Evolutionary conservation across 2,329 filamentous ascomycete species (phyloP).

Genomic region (Alternaria solani): DNA sequence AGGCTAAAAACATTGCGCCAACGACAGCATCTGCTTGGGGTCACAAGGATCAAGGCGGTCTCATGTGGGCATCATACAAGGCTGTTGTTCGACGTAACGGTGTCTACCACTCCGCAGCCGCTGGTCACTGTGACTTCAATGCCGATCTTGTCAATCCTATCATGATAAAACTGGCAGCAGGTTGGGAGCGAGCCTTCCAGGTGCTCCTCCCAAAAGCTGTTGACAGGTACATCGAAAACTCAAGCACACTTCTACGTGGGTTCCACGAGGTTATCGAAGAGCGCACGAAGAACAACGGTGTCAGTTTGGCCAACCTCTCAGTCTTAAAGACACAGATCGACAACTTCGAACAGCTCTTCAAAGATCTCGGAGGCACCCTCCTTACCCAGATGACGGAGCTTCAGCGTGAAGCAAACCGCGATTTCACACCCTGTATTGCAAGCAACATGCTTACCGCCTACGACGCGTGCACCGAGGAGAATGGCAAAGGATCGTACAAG

Average conservation of each 20-base stretch:
- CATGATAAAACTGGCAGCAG: slow-evolving; percentile 51
- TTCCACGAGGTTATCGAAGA: slow-evolving; percentile 56
- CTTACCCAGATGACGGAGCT: slow-evolving; percentile 51
- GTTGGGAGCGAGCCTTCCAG: slow-evolving; percentile 58
- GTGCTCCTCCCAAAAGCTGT: slow-evolving; percentile 54
- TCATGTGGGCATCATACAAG: slow-evolving; percentile 63
- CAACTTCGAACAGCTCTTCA: slow-evolving; percentile 54
- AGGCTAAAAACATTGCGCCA: slow-evolving; percentile 51
- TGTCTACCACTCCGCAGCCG: slow-evolving; percentile 50
- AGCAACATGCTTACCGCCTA: slow-evolving; percentile 59
- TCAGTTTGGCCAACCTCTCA: slow-evolving; percentile 51
- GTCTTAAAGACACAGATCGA: slow-evolving; percentile 54
- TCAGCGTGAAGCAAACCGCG: slow-evolving; percentile 63
- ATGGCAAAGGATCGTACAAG: slow-evolving; percentile 56
- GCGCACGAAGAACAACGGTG: slow-evolving; percentile 51
- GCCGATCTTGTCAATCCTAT: slow-evolving; percentile 51
- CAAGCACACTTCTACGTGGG: slow-evolving; percentile 42
- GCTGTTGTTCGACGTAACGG: slow-evolving; percentile 63
- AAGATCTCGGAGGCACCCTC: slow-evolving; percentile 46
- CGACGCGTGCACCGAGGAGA: slow-evolving; percentile 54
- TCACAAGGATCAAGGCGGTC: slow-evolving; percentile 55
- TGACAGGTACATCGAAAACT: slow-evolving; percentile 44
- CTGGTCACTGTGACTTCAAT: slow-evolving; percentile 55
- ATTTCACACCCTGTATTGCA: slow-evolving; percentile 61
- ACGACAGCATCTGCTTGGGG: slow-evolving; percentile 49